Percentiles rank a stretch among this genome's conserved stretches.
phyloP scores from a whole-genome alignment of 75 land plant genomes.

The Pinus tabuliformis region DNA sequence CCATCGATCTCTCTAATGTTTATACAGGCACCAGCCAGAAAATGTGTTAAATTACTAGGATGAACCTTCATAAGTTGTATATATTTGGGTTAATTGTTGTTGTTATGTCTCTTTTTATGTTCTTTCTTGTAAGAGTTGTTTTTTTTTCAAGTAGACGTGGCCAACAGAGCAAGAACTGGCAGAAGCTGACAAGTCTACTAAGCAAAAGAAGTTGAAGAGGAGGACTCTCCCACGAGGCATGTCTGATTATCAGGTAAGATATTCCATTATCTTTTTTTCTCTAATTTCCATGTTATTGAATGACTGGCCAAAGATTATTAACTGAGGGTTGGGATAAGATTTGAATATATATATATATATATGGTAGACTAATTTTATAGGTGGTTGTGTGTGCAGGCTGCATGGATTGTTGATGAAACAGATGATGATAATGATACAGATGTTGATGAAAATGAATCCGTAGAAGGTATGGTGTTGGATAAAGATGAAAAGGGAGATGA shows the following conservation, averaged over 20 bases:
- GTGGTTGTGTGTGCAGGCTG: conserved; percentile 55
- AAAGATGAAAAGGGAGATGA: conserved; percentile 28
- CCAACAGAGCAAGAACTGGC: conserved; percentile 45
- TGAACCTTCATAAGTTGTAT: too few relatives aligned
- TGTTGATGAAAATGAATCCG: conserved; percentile 29
- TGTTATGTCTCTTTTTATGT: background rate
- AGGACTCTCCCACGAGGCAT: conserved; percentile 80
- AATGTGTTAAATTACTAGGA: too few relatives aligned
- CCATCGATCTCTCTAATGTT: too few relatives aligned
- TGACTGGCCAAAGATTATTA: background rate
- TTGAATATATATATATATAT: background rate
- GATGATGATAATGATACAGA: conserved; percentile 45
- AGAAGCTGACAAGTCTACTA: conserved; percentile 57
- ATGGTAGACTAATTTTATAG: background rate
- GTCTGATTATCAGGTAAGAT: conserved; percentile 85
- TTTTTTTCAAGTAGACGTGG: background rate
- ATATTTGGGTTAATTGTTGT: background rate
- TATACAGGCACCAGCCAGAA: too few relatives aligned
- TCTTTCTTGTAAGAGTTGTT: background rate
- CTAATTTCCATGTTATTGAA: background rate
- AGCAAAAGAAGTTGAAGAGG: conserved; percentile 34
- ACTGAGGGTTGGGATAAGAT: background rate
- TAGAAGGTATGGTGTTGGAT: conserved; percentile 68
- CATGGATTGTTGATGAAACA: conserved; percentile 87
- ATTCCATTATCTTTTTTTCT: background rate